These are phyloP conservation scores for Trichoderma virens DNA, from an alignment of 495 filamentous ascomycete genomes.

Conservation along the genomic window DNA sequence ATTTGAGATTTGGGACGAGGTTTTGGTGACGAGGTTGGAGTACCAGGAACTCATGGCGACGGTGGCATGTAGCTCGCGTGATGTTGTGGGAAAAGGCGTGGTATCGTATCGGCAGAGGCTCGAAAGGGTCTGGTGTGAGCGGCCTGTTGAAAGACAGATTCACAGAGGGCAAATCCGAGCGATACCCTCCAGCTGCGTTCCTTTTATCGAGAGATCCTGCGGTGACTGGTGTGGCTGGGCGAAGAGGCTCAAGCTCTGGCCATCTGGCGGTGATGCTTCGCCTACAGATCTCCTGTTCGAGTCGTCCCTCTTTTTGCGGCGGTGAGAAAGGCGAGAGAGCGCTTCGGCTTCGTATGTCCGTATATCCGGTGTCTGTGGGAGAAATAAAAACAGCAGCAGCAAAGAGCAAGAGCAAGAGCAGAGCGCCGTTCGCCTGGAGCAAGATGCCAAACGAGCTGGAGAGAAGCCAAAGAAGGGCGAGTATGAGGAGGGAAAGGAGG, in stretches of 20 bases:
- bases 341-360: neutral
- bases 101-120: neutral
- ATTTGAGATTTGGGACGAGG: conserved; percentile 70
- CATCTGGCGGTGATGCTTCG: conserved; percentile 6
- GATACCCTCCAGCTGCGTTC: neutral
- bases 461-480: too few species aligned
- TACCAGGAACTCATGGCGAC: conserved; percentile 73
- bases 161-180: too few species aligned
- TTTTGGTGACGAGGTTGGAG: conserved; percentile 66
- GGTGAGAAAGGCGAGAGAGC: neutral
- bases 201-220: conserved; percentile 4
- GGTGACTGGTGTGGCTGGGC: conserved; percentile 4
- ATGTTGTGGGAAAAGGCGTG: neutral
- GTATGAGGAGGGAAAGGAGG: conserved; percentile 1
- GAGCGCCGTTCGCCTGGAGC: neutral
- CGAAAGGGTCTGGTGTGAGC: neutral
- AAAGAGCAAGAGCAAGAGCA: neutral
- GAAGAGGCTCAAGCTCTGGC: conserved; percentile 10
- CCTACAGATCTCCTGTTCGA: neutral
- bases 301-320: neutral
- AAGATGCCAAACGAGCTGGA: too few species aligned
- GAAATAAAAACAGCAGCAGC: neutral
- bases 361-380: neutral
- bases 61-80: neutral
- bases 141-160: neutral